Evolutionary conservation across 179 eudicot species (phyloP).

Genomic region (Carnegiea gigantea): DNA sequence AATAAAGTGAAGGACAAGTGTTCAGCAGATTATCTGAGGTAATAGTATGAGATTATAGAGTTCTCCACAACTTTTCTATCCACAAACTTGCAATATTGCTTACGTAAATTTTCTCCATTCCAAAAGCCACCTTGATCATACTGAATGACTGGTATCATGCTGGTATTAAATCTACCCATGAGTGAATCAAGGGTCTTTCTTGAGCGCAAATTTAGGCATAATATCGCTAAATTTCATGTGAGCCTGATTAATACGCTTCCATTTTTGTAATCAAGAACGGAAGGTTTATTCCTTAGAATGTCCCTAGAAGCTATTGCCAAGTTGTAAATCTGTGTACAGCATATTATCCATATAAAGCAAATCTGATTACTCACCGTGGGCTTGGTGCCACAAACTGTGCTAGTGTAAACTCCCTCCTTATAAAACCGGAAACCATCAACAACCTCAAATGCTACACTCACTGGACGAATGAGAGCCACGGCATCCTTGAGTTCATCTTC

Average conservation of each 20-base stretch:
- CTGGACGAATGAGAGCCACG: slow-evolving; percentile 84
- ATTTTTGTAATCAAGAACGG: not conserved
- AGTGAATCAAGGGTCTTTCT: not conserved
- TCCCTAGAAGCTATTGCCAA: not conserved
- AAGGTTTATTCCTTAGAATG: not conserved
- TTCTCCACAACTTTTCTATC: not conserved
- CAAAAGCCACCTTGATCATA: not conserved
- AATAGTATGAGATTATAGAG: not conserved
- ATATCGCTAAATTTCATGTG: not conserved
- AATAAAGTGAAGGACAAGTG: not conserved
- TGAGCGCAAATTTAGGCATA: not conserved
- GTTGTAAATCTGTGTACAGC: not conserved
- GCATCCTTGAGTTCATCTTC: slow-evolving; percentile 97
- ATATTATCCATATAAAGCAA: not conserved
- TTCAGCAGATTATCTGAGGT: not conserved
- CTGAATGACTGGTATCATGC: not conserved
- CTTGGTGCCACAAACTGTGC: slow-evolving; percentile 66
- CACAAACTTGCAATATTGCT: not conserved
- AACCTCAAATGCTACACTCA: slow-evolving; percentile 96
- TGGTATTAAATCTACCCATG: not conserved
- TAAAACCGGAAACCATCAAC: slow-evolving; percentile 62
- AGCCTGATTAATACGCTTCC: not conserved
- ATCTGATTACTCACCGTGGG: slow-evolving; percentile 63
- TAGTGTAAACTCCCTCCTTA: slow-evolving; percentile 82
- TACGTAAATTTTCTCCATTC: not conserved